Base-by-base conservation (phyloP, 2,329 filamentous ascomycete species). In the Dactylellina sp. region DNA sequence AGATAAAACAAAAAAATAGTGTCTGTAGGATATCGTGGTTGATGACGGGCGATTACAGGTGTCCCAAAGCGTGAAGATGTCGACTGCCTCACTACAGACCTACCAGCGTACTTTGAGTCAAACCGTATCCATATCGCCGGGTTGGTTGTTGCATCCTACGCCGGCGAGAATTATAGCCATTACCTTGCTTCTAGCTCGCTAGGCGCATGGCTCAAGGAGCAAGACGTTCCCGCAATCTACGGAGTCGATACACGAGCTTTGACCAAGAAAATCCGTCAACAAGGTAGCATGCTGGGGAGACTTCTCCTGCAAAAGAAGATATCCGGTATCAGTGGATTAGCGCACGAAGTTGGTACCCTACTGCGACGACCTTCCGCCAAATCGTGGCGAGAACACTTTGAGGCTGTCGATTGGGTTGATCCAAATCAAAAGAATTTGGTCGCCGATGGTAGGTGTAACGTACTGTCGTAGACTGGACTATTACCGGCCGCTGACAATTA, bases 231-330 rank as follows among this genome's bases (percentile, higher is more conserved):
- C 42, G 95, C 93, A 79, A 93, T 99, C 82, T 95, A 95, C 80
- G 95, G 93, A 70, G 90, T 99, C 75, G 95, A 99, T 83, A 99
- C 95, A 47, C 87, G 95, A 81, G 90, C 91, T 64, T 84, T 99
- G 81, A 99, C 95, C 57, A 97, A 98, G 86, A 90, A 89, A 80
- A 97, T 99, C 78, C 88, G 95, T 78, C 87, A 96, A 79, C 89
- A 97, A 82, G 95, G 95, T 80, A 97, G 93, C 84, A 97, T 98
- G 92, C 89, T 98, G 56, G 95, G 94, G 75, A 91, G 92, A 77
- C 87, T 99, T 86, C 85, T 95, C 76, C 86, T 93, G 68, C 87
- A 93, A 82, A 70, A 68, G 46, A 91, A 89, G 62, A 78, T 82
- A 3, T 47, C 52, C 22, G 49, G 49, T 7, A 16, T 59, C 12